phyloP scores from a whole-genome alignment of 768 basidiomycete species.

The Mycena maculata region DNA sequence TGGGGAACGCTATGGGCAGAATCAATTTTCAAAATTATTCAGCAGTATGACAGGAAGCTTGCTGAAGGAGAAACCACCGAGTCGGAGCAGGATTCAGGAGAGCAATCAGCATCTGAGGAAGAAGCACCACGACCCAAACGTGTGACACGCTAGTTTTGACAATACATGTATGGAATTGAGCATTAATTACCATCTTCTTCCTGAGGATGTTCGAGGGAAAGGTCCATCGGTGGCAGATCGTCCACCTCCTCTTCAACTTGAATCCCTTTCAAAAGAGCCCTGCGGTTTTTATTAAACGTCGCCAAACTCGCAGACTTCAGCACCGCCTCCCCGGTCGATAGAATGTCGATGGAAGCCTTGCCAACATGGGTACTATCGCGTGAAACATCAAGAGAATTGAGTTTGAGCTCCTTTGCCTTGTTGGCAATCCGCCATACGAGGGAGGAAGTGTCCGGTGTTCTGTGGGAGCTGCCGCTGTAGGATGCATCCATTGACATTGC shows the following conservation, averaged over 20 bases:
- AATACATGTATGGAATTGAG: background rate
- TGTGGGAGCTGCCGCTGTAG: constrained; percentile 46
- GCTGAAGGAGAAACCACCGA: background rate
- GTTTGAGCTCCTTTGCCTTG: constrained; percentile 33
- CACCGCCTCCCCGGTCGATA: background rate
- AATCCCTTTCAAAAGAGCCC: constrained; percentile 29
- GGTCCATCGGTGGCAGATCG: constrained; percentile 31
- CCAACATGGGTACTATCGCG: background rate
- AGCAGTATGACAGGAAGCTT: background rate
- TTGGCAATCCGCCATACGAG: constrained; percentile 40
- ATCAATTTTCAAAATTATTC: background rate
- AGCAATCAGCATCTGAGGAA: no score
- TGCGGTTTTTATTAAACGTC: constrained; percentile 49
- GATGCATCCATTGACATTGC: constrained; percentile 31
- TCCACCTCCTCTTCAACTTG: constrained; percentile 35
- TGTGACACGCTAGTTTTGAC: background rate
- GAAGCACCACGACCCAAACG: no score
- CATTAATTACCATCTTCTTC: background rate
- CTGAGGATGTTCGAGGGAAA: background rate
- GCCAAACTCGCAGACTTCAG: constrained; percentile 38
- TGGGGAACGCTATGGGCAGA: constrained; percentile 39
- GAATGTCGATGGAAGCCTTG: background rate
- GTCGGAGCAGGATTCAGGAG: background rate
- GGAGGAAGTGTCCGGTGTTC: constrained; percentile 20
- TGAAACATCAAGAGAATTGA: constrained; percentile 4